Evolutionary conservation across 2,329 filamentous ascomycete species (phyloP).

Genomic region (Colletotrichum sp.): DNA sequence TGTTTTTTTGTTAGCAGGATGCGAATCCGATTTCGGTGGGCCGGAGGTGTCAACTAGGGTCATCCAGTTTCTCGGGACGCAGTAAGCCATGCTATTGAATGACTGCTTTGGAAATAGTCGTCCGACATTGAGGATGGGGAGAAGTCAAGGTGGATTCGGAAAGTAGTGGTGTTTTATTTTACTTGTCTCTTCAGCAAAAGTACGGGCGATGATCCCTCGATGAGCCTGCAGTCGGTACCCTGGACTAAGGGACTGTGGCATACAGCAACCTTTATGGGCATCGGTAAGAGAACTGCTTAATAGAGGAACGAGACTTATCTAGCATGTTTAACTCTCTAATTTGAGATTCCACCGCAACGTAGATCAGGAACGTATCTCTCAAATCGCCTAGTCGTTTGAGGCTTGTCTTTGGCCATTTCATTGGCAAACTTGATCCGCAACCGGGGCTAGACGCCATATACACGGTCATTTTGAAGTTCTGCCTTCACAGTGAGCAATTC

Average conservation of each 20-base stretch:
- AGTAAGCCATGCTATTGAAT: neutral
- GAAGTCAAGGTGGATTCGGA: neutral
- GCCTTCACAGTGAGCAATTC: neutral
- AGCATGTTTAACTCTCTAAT: neutral
- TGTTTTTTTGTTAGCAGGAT: neutral
- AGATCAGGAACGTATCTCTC: neutral
- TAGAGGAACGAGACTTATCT: neutral
- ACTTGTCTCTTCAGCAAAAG: neutral
- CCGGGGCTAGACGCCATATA: neutral
- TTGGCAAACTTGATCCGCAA: neutral
- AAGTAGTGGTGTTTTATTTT: neutral
- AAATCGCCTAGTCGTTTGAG: rapidly evolving
- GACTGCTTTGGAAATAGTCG: neutral
- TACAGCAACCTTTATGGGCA: neutral
- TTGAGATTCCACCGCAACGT: neutral
- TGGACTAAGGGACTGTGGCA: neutral
- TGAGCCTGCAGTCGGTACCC: neutral
- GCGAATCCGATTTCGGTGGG: neutral
- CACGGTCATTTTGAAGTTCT: neutral
- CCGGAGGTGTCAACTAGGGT: neutral
- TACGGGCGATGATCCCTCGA: neutral
- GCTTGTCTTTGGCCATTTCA: neutral
- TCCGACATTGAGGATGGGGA: neutral
- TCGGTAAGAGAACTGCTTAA: neutral
- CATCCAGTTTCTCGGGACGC: neutral